Evolutionary conservation across 495 filamentous ascomycete species (phyloP).

Genomic region (Pseudoneurospora amorphoporcata): DNA sequence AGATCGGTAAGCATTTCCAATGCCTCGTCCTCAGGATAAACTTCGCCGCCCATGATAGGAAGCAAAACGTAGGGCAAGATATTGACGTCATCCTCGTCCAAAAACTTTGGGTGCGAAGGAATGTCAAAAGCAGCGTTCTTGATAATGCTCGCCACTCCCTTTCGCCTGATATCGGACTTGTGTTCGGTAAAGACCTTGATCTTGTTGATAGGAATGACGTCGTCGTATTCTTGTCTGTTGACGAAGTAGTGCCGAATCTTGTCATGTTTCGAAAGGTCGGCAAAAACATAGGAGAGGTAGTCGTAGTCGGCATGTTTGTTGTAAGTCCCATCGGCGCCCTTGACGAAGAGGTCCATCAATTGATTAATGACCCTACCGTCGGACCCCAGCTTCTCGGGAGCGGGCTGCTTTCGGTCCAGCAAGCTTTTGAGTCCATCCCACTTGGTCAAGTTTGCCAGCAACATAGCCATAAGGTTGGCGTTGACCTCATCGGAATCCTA

Average conservation of each 20-base stretch:
- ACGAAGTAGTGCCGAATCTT: constrained; percentile 70
- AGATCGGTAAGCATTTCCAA: constrained; percentile 74
- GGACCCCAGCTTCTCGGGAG: constrained; percentile 52
- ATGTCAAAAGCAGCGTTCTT: constrained; percentile 77
- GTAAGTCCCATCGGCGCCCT: constrained; percentile 66
- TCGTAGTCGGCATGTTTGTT: constrained; percentile 86
- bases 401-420: constrained; percentile 48
- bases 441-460: constrained; percentile 86
- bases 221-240: constrained; percentile 61
- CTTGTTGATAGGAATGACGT: constrained; percentile 74
- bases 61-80: constrained; percentile 80
- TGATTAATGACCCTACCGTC: constrained; percentile 73
- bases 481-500: constrained; percentile 50
- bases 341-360: constrained; percentile 89
- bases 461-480: constrained; percentile 79
- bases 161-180: constrained; percentile 62
- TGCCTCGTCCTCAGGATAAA: constrained; percentile 64
- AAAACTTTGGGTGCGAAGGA: constrained; percentile 55
- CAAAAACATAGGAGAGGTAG: constrained; percentile 87
- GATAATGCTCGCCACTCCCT: constrained; percentile 83
- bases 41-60: constrained; percentile 48
- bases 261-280: constrained; percentile 73
- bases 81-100: constrained; percentile 60
- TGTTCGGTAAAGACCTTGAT: constrained; percentile 89
- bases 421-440: constrained; percentile 59